Conservation (phyloP, 768 basidiomycete genomes). For the Hirschioporus abietinus region DNA sequence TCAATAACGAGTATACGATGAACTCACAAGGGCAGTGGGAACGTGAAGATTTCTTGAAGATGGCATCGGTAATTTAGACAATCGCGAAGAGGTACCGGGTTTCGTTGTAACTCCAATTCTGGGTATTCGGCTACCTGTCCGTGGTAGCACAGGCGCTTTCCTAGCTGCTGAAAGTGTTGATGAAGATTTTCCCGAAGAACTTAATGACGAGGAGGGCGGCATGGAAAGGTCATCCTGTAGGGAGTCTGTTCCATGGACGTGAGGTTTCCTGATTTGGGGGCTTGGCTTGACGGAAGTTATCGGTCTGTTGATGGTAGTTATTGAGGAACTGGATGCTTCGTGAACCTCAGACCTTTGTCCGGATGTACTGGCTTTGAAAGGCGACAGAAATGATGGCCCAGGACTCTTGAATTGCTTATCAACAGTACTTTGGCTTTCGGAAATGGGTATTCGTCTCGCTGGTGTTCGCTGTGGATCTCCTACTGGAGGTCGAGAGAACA, state of each 20-base stretch:
- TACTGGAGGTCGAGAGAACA: constrained; percentile 36
- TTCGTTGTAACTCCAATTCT: constrained; percentile 43
- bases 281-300: neutral
- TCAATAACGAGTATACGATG: neutral
- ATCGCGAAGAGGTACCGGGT: constrained; percentile 16
- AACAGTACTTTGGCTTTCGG: constrained; percentile 13
- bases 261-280: neutral
- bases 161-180: neutral
- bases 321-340: neutral
- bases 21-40: neutral
- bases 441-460: constrained; percentile 28
- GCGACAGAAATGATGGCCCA: neutral
- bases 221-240: neutral
- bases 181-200: neutral
- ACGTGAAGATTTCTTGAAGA: neutral
- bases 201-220: neutral
- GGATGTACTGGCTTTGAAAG: neutral
- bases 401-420: neutral
- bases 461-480: constrained; percentile 33
- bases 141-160: constrained; percentile 12
- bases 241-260: neutral
- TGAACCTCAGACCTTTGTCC: neutral
- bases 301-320: neutral
- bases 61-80: constrained; percentile 41
- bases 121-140: constrained; percentile 52